These are phyloP conservation scores for Aureobasidium sp. DNA, from an alignment of 2,329 filamentous ascomycete species.

Conservation along the genomic window DNA sequence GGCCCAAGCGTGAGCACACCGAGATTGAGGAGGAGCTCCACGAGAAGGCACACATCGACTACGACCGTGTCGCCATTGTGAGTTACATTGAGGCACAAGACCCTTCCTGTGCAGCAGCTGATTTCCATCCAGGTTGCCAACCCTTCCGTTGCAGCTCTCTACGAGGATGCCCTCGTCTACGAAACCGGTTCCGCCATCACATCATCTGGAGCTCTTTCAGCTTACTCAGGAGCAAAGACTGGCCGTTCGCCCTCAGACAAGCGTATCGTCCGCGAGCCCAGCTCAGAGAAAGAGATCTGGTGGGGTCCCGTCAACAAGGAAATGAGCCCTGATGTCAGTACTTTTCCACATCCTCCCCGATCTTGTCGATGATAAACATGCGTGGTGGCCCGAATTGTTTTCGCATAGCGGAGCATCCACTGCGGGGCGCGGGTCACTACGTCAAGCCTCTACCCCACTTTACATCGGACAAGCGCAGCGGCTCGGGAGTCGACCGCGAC, in stretches of 20 bases:
- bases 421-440: slow-evolving; percentile 13
- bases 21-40: slow-evolving; percentile 97
- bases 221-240: slow-evolving; percentile 97
- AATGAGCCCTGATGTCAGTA: slow-evolving; percentile 89
- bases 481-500: neutral
- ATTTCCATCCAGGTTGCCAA: slow-evolving; percentile 62
- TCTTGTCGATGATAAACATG: neutral
- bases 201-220: slow-evolving; percentile 86
- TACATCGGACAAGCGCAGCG: slow-evolving; percentile 26
- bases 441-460: slow-evolving; percentile 14
- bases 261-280: slow-evolving; percentile 87
- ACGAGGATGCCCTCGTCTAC: slow-evolving; percentile 98
- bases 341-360: neutral
- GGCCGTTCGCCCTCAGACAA: slow-evolving; percentile 95
- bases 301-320: slow-evolving; percentile 99
- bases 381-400: slow-evolving; percentile 13
- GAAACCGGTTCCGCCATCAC: slow-evolving; percentile 97
- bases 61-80: slow-evolving; percentile 96
- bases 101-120: neutral
- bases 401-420: slow-evolving; percentile 3
- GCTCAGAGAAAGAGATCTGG: slow-evolving; percentile 90
- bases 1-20: slow-evolving; percentile 81
- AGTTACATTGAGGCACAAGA: slow-evolving; percentile 30
- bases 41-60: slow-evolving; percentile 97
- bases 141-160: slow-evolving; percentile 88